A percentile compares a stretch with the other conserved stretches of the same genome.
Conservation (phyloP, 2,329 filamentous ascomycete genomes). For the Beauveria pseudobassiana region DNA sequence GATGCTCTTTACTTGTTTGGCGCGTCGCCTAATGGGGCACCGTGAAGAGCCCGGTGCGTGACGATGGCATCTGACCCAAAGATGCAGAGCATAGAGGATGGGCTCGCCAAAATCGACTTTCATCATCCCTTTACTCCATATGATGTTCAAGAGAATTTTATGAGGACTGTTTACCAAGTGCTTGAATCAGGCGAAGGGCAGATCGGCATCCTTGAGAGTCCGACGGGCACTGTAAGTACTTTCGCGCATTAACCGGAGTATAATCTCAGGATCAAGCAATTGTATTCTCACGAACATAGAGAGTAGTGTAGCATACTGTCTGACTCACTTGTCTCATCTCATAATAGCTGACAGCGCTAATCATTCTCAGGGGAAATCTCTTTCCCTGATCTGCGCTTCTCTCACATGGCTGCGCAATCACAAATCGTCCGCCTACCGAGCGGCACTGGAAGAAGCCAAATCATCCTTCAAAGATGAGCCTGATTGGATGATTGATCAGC, state of each 20-base stretch:
- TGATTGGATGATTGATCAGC: slow-evolving; percentile 76
- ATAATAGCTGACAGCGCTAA: neutral
- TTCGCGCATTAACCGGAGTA: neutral
- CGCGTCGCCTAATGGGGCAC: neutral
- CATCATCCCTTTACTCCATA: slow-evolving; percentile 86
- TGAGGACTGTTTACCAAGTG: slow-evolving; percentile 73
- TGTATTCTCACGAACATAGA: too few species aligned
- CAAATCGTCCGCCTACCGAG: slow-evolving; percentile 56
- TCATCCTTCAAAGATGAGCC: slow-evolving; percentile 59
- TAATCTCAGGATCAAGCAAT: neutral
- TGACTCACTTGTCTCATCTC: neutral
- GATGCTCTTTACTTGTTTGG: neutral
- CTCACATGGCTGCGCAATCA: slow-evolving; percentile 86
- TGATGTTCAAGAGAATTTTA: slow-evolving; percentile 79
- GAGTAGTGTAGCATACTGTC: too few species aligned
- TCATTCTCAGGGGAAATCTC: slow-evolving; percentile 64
- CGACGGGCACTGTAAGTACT: slow-evolving; percentile 63
- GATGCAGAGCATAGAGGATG: slow-evolving; percentile 15
- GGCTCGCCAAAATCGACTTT: slow-evolving; percentile 49
- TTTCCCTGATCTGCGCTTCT: slow-evolving; percentile 83
- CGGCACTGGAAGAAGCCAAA: slow-evolving; percentile 37
- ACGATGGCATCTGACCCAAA: slow-evolving; percentile 16
- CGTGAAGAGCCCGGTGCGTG: neutral
- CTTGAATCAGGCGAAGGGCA: slow-evolving; percentile 64
- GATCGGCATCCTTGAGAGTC: slow-evolving; percentile 83